phyloP scores from a whole-genome alignment of 176 grass and related monocot genomes.

The Oryza rufipogon region DNA sequence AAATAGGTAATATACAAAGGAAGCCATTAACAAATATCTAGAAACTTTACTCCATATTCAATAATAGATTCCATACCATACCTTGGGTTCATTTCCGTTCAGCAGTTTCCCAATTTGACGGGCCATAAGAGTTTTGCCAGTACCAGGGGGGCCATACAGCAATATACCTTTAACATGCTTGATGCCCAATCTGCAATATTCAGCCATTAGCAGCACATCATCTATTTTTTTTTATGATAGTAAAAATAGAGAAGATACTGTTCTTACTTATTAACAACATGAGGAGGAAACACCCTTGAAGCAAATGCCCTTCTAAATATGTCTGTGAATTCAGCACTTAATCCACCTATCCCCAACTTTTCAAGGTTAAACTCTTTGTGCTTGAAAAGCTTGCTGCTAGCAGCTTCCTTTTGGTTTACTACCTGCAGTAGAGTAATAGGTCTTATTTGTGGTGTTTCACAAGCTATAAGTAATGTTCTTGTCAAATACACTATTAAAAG shows the following conservation, averaged over 20 bases:
- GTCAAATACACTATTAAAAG: background rate
- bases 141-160: constrained; percentile 93
- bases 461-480: constrained; percentile 6
- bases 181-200: constrained; percentile 80
- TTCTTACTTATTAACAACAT: constrained; percentile 77
- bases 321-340: constrained; percentile 90
- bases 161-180: constrained; percentile 97
- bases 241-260: constrained; percentile 23
- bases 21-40: background rate
- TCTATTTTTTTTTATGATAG: background rate
- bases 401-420: constrained; percentile 92
- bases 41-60: no score
- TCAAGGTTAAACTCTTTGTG: constrained; percentile 97
- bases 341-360: constrained; percentile 95
- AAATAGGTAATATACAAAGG: background rate
- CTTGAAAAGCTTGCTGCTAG: constrained; percentile 98
- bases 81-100: constrained; percentile 95
- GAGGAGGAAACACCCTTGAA: constrained; percentile 91
- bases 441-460: constrained; percentile 12
- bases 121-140: constrained; percentile 99
- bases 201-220: constrained; percentile 29
- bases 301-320: constrained; percentile 99
- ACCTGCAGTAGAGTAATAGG: constrained; percentile 57
- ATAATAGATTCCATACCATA: constrained; percentile 54
- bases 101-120: constrained; percentile 97